phyloP scores from a whole-genome alignment of 2,329 filamentous ascomycete genomes.

The Hypoxylon sp. region DNA sequence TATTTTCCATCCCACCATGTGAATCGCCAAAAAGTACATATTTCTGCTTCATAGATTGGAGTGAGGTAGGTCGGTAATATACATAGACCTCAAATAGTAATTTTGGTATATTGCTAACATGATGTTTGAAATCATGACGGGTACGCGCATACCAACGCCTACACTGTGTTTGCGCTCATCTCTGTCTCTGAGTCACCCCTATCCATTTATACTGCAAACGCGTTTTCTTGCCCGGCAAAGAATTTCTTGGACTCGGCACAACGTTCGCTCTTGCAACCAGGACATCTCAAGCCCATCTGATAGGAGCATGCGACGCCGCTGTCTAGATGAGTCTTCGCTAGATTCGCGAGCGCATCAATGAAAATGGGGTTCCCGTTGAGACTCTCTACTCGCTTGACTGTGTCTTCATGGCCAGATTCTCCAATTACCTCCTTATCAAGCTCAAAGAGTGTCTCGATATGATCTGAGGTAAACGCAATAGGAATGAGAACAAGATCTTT shows the following conservation, averaged over 20 bases:
- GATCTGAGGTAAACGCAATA: conserved; percentile 98
- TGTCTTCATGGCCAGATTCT: conserved; percentile 78
- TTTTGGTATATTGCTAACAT: no score
- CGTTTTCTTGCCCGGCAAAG: conserved; percentile 56
- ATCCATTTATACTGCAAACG: conserved; percentile 37
- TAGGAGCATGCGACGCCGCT: conserved; percentile 73
- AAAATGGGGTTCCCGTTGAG: conserved; percentile 92
- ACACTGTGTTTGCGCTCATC: no score
- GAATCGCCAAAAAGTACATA: not conserved
- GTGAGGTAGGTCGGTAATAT: not conserved
- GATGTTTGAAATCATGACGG: not conserved
- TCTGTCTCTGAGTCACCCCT: not conserved
- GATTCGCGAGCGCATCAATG: conserved; percentile 86
- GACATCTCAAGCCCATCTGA: conserved; percentile 92
- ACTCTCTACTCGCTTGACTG: conserved; percentile 89
- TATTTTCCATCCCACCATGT: not conserved
- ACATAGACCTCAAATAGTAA: no score
- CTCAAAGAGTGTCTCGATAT: conserved; percentile 97
- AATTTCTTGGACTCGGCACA: conserved; percentile 81
- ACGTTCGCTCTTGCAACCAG: conserved; percentile 88
- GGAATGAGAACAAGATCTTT: conserved; percentile 91
- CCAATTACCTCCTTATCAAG: conserved; percentile 94
- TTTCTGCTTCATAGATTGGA: conserved; percentile 1
- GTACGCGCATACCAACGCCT: not conserved
- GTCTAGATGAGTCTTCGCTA: conserved; percentile 82